phyloP scores from a whole-genome alignment of 2,329 filamentous ascomycete species.

The Acrocalymma vagum region DNA sequence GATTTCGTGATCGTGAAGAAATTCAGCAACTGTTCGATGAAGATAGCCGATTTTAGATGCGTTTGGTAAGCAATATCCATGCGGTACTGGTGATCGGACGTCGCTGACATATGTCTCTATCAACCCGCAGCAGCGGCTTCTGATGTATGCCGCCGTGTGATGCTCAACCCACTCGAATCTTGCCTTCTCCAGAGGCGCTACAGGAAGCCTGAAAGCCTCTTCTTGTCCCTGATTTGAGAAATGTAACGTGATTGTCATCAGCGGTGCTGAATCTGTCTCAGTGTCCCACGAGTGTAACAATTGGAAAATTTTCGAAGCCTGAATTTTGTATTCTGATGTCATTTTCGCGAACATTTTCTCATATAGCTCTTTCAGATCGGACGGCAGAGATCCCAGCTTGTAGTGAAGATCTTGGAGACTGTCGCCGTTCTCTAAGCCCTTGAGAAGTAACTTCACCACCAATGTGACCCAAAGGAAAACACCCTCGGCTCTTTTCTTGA shows the following conservation, averaged over 20 bases:
- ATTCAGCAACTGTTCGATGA: conserved; percentile 21
- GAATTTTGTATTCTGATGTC: conserved; percentile 6
- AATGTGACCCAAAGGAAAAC: conserved; percentile 23
- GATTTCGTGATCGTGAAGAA: conserved; percentile 7
- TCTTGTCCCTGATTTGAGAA: neutral
- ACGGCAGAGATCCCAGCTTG: conserved; percentile 11
- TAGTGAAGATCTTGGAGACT: conserved; percentile 10
- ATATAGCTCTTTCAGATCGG: conserved; percentile 16
- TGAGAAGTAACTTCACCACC: conserved; percentile 16
- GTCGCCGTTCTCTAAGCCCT: conserved; percentile 17
- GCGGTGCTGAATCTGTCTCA: neutral
- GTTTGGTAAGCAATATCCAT: conserved; percentile 3
- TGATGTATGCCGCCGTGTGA: conserved; percentile 5
- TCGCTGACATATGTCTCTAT: no score
- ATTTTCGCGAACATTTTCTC: conserved; percentile 11
- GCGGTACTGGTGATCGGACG: no score
- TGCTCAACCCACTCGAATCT: conserved; percentile 1
- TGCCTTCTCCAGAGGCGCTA: neutral
- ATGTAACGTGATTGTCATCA: conserved; percentile 2
- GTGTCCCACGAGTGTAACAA: conserved; percentile 11
- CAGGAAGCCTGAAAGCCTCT: conserved; percentile 1
- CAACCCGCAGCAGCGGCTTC: conserved; percentile 21
- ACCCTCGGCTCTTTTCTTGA: conserved; percentile 10
- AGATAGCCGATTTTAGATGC: conserved; percentile 5
- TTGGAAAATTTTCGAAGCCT: conserved; percentile 19